phyloP scores from a whole-genome alignment of 1,139 yeast species.

The Debaryomyces fabryi region DNA sequence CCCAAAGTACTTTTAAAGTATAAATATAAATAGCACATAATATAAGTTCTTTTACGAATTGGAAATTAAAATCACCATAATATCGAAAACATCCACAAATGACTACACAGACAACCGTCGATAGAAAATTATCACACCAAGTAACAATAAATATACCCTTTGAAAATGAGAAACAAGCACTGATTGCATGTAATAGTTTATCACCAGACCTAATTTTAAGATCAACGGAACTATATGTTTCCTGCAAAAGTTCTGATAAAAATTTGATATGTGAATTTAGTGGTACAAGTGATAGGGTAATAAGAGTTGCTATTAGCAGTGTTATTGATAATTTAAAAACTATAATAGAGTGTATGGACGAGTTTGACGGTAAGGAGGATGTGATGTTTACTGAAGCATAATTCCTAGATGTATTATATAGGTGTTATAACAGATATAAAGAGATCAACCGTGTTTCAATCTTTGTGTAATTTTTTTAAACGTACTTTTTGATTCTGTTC shows the following conservation, averaged over 20 bases:
- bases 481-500: not conserved
- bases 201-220: slow-evolving; percentile 80
- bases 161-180: slow-evolving; percentile 58
- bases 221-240: slow-evolving; percentile 57
- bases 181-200: slow-evolving; percentile 60
- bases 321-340: slow-evolving; percentile 67
- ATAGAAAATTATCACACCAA: slow-evolving; percentile 3
- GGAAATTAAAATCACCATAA: not conserved
- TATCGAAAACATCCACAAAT: not conserved
- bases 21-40: not conserved
- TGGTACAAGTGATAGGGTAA: slow-evolving; percentile 63
- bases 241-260: slow-evolving; percentile 32
- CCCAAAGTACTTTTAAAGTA: not conserved
- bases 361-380: slow-evolving; percentile 48
- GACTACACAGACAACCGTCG: not conserved
- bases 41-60: not conserved
- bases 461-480: slow-evolving; percentile 1
- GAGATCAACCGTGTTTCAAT: not conserved
- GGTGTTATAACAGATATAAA: not conserved
- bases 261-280: slow-evolving; percentile 46
- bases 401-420: not conserved
- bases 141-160: slow-evolving; percentile 54
- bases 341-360: slow-evolving; percentile 68
- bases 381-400: slow-evolving; percentile 16
- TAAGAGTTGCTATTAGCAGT: slow-evolving; percentile 72